Percentiles rank a stretch among this genome's conserved stretches.
Conservation (phyloP, 257 asterid genomes). For the Scutellaria baicalensis region DNA sequence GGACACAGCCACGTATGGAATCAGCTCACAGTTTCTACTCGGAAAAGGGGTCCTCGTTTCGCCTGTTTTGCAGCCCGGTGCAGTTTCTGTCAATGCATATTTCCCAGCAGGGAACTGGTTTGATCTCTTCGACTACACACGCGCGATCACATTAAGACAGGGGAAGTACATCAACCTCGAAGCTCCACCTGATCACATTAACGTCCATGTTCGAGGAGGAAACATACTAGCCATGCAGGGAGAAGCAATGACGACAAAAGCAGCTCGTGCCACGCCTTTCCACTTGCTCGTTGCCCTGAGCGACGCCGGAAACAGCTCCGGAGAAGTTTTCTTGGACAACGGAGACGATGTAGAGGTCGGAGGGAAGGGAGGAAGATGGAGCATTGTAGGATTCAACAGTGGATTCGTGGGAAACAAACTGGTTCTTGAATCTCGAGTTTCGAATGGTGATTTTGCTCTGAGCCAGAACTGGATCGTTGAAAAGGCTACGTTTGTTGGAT, state of each 20-base stretch:
- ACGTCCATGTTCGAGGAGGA: constrained; percentile 47
- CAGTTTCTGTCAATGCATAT: constrained; percentile 41
- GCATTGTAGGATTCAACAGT: constrained; percentile 21
- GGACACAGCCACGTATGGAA: constrained; percentile 33
- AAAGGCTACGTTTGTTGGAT: constrained; percentile 30
- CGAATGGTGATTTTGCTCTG: constrained; percentile 33
- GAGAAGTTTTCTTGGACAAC: constrained; percentile 53
- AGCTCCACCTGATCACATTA: constrained; percentile 47
- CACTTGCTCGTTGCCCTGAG: constrained; percentile 34
- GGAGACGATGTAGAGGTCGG: constrained; percentile 51
- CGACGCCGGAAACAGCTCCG: constrained; percentile 17
- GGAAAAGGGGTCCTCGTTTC: constrained; percentile 55
- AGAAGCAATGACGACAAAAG: constrained; percentile 47
- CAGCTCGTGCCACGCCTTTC: constrained; percentile 40
- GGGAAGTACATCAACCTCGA: constrained; percentile 32
- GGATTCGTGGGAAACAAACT: constrained; percentile 13
- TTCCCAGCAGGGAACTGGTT: constrained; percentile 66
- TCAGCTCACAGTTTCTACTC: constrained; percentile 45
- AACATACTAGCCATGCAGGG: constrained; percentile 50
- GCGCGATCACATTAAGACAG: constrained; percentile 12
- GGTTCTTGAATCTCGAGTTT: constrained; percentile 30
- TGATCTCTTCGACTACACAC: constrained; percentile 44
- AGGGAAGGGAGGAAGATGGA: constrained; percentile 37
- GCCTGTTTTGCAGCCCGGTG: constrained; percentile 42
- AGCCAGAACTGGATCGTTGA: constrained; percentile 28